Percentiles rank a stretch among this genome's conserved stretches.
These are phyloP conservation scores for Chaetothyriales sp. DNA, from an alignment of 2,329 filamentous ascomycete genomes.

Conservation along the genomic window DNA sequence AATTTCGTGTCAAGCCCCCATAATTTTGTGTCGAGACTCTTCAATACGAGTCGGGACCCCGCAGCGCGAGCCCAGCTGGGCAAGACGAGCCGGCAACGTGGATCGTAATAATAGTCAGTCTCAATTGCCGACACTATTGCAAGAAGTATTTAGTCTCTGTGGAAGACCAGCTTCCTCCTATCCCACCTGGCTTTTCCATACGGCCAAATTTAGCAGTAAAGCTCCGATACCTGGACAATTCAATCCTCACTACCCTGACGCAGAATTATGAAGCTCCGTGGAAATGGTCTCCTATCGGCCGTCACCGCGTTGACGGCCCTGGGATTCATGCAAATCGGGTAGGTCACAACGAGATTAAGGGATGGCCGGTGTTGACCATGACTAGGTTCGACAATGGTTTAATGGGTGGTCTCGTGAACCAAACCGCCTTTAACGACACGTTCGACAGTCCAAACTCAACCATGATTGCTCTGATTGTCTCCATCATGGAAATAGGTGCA, in stretches of 20 bases:
- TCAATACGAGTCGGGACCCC: no score
- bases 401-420: constrained; percentile 28
- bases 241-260: not conserved
- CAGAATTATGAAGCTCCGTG: constrained; percentile 14
- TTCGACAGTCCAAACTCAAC: constrained; percentile 29
- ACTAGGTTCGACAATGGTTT: constrained; percentile 29
- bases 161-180: not conserved
- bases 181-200: not conserved
- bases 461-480: constrained; percentile 31
- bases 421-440: constrained; percentile 17
- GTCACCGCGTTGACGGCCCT: constrained; percentile 34
- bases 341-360: constrained; percentile 1
- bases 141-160: not conserved
- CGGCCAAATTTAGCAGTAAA: not conserved
- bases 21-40: not conserved
- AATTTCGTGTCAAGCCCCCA: not conserved
- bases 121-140: no score
- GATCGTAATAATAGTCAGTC: no score
- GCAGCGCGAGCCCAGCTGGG: no score
- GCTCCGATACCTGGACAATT: not conserved
- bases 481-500: constrained; percentile 29
- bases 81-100: no score
- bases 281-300: constrained; percentile 28
- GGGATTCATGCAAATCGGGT: constrained; percentile 38
- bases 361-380: not conserved